These are phyloP conservation scores for Eucalyptus pauciflora DNA, from an alignment of 345 rosid species.

Conservation along the genomic window DNA sequence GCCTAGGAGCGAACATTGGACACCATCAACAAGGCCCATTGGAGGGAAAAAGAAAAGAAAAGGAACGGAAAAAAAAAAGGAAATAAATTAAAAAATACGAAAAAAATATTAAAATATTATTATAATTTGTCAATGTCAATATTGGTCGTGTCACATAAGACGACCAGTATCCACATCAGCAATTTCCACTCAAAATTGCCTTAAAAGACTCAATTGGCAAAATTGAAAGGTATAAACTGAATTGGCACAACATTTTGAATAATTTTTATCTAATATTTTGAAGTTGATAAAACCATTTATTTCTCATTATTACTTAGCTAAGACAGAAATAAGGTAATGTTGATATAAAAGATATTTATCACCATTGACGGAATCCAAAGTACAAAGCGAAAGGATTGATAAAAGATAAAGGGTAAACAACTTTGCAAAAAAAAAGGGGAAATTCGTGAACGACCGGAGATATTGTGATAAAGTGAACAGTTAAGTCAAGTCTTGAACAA, in stretches of 20 bases:
- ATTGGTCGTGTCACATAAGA: background rate
- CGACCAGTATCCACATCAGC: rapidly evolving
- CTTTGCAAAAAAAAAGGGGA: no score
- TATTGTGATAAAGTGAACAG: background rate
- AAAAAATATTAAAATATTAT: no score
- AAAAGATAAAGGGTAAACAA: background rate
- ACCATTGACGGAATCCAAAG: background rate
- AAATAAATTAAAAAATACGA: no score
- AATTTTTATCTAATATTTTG: no score
- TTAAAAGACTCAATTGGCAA: background rate
- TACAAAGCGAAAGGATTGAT: background rate
- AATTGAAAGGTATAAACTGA: no score
- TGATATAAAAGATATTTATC: background rate
- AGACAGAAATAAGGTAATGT: background rate
- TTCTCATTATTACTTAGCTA: background rate
- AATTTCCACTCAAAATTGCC: background rate
- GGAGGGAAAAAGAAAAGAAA: background rate
- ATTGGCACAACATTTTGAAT: no score
- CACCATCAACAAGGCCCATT: background rate
- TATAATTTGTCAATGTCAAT: no score
- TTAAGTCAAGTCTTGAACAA: background rate
- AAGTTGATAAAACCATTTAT: no score
- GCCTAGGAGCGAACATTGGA: background rate
- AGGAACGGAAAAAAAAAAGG: no score
- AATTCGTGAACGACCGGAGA: background rate